These are phyloP conservation scores for Streptanthus diversifolius DNA, from an alignment of 345 rosid species.

Conservation along the genomic window DNA sequence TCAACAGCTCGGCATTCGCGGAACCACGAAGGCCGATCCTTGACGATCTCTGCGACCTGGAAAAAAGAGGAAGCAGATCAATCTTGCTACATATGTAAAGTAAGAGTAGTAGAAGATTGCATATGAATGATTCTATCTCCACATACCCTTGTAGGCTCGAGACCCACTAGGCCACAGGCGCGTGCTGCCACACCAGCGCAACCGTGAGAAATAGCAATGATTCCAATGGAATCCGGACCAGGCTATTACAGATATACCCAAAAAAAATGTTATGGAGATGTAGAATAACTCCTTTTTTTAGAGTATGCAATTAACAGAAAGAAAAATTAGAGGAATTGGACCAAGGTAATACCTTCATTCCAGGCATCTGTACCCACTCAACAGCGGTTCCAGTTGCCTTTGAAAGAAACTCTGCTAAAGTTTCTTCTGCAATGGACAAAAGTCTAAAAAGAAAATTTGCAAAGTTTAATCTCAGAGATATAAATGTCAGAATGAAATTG, in stretches of 20 bases:
- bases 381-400: constrained; percentile 99
- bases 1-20: constrained; percentile 99
- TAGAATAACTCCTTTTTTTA: not conserved
- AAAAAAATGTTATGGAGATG: not conserved
- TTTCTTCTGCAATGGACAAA: constrained; percentile 99
- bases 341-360: constrained; percentile 84
- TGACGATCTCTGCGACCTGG: constrained; percentile 99
- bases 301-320: not conserved
- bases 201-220: constrained; percentile 99
- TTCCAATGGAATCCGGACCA: constrained; percentile 99
- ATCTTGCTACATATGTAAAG: not conserved
- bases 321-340: not conserved
- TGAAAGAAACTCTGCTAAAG: constrained; percentile 99
- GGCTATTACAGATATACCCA: constrained; percentile 52
- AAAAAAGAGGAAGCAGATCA: not conserved
- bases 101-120: not conserved
- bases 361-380: constrained; percentile 99
- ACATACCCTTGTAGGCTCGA: constrained; percentile 97
- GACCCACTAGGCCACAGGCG: constrained; percentile 99
- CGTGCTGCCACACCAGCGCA: constrained; percentile 99
- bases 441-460: constrained; percentile 51
- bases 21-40: constrained; percentile 96
- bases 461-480: not conserved
- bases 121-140: not conserved
- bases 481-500: constrained; percentile 25